phyloP scores from a whole-genome alignment of 139 green algal species.

The Parachlorella kessleri region DNA sequence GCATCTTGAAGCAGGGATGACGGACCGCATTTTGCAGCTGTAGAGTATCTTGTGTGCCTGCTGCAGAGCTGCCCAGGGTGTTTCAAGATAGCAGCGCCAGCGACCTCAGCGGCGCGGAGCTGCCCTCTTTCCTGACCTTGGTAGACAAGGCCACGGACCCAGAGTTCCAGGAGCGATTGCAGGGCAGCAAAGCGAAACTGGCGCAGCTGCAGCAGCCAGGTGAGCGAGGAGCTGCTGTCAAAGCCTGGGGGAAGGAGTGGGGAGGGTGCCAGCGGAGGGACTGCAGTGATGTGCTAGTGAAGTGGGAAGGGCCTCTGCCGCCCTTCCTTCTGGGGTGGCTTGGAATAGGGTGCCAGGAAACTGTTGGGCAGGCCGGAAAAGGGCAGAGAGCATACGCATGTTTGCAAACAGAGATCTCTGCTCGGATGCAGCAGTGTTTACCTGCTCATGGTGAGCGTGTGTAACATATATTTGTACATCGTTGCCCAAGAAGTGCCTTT shows the following conservation, averaged over 20 bases:
- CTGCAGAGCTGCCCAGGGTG: conserved; percentile 12
- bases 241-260: neutral
- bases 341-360: no score
- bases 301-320: neutral
- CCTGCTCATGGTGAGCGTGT: no score
- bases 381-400: neutral
- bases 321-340: no score
- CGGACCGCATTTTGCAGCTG: neutral
- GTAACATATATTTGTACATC: neutral
- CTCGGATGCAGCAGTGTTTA: no score
- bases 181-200: neutral
- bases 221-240: neutral
- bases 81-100: neutral
- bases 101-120: conserved; percentile 6
- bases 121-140: conserved; percentile 15
- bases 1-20: neutral
- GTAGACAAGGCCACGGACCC: conserved; percentile 15
- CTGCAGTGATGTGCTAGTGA: neutral
- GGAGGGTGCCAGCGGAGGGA: neutral
- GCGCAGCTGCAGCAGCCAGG: neutral
- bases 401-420: no score
- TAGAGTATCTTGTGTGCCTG: conserved; percentile 1
- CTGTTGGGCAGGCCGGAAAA: no score
- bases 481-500: neutral
- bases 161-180: neutral